These are phyloP conservation scores for Exophiala dermatitidis DNA, from an alignment of 2,329 filamentous ascomycete genomes.

Conservation along the genomic window DNA sequence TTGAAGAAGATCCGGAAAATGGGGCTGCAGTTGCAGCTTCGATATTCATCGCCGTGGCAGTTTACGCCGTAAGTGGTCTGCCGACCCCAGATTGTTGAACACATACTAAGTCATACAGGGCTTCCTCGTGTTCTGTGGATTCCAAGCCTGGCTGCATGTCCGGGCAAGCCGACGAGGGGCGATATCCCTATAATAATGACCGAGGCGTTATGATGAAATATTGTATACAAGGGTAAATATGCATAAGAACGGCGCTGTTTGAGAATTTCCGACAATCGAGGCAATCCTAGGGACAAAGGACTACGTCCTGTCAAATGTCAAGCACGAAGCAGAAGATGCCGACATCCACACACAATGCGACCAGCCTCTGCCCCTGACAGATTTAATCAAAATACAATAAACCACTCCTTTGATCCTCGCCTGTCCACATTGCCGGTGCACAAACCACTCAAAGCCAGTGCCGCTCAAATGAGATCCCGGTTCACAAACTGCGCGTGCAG, in stretches of 20 bases:
- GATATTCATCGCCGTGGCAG: conserved; percentile 77
- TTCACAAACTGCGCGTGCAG: conserved; percentile 93
- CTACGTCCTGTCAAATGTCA: not conserved
- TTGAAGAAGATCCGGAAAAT: conserved; percentile 52
- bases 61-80: conserved; percentile 68
- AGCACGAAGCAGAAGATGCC: not conserved
- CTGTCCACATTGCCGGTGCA: not conserved
- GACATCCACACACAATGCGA: conserved; percentile 18
- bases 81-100: not conserved
- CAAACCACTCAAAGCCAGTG: not conserved
- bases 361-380: conserved; percentile 8
- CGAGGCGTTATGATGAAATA: conserved; percentile 28
- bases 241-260: conserved; percentile 1
- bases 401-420: not conserved
- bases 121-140: conserved; percentile 85
- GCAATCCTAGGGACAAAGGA: not conserved
- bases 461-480: conserved; percentile 75
- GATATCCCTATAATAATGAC: conserved; percentile 57
- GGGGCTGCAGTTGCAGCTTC: conserved; percentile 72
- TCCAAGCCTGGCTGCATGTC: conserved; percentile 79
- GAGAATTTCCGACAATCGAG: not conserved
- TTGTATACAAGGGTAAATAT: not conserved
- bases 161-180: conserved; percentile 76
- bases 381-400: conserved; percentile 9
- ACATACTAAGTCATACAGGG: conserved; percentile 46